Conservation (phyloP, 2,329 filamentous ascomycete species). For the Juglanconis oblonga region DNA sequence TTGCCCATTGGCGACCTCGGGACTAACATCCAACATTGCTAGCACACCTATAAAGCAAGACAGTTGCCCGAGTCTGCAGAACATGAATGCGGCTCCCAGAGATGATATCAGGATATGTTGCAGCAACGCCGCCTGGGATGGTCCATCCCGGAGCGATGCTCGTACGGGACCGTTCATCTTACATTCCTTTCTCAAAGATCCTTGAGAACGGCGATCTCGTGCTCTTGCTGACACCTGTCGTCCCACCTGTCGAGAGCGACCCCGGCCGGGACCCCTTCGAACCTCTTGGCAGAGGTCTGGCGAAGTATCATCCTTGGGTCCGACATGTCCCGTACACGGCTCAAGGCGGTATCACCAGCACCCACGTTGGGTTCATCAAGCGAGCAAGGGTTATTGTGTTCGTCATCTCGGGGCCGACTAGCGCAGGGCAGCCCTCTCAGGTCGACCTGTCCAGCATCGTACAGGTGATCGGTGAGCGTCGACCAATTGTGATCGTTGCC, state of each 20-base stretch:
- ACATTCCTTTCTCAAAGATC: slow-evolving; percentile 44
- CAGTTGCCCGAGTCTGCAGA: slow-evolving; percentile 3
- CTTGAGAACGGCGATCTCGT: slow-evolving; percentile 51
- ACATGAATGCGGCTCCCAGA: slow-evolving; percentile 17
- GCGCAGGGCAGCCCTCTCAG: slow-evolving; percentile 48
- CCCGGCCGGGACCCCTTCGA: slow-evolving; percentile 64
- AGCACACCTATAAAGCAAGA: slow-evolving; percentile 8
- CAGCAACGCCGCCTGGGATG: slow-evolving; percentile 19
- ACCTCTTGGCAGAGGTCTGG: slow-evolving; percentile 62
- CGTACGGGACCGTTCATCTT: slow-evolving; percentile 41
- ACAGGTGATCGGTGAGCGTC: slow-evolving; percentile 42
- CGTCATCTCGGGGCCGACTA: slow-evolving; percentile 51
- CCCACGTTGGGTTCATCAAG: slow-evolving; percentile 61
- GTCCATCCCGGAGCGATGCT: slow-evolving; percentile 26
- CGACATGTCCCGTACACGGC: slow-evolving; percentile 71
- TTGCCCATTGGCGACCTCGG: background rate
- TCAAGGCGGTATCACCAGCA: slow-evolving; percentile 58
- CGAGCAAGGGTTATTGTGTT: slow-evolving; percentile 59
- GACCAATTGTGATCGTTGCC: slow-evolving; percentile 50
- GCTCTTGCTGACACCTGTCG: slow-evolving; percentile 59
- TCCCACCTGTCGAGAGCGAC: slow-evolving; percentile 43
- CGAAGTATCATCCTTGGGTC: slow-evolving; percentile 56
- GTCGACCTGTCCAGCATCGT: slow-evolving; percentile 47
- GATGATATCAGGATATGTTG: slow-evolving; percentile 17
- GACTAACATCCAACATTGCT: slow-evolving; percentile 14